A percentile compares a stretch with the other conserved stretches of the same genome.
Evolutionary conservation across 2,329 filamentous ascomycete species (phyloP).

Genomic region (Ophiocordyceps unilateralis): DNA sequence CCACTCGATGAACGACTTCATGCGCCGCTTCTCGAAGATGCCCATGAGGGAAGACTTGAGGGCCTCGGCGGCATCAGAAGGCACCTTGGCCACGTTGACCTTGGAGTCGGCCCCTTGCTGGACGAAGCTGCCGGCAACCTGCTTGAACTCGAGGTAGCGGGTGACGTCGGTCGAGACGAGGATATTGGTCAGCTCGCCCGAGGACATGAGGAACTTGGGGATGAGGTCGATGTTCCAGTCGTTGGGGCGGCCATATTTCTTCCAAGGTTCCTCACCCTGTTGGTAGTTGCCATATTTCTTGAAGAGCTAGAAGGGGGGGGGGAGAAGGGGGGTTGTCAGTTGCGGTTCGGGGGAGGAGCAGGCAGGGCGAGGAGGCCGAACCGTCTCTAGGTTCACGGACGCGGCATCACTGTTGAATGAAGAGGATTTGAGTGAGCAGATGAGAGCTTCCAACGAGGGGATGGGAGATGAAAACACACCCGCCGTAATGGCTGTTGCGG

Average conservation of each 20-base stretch:
- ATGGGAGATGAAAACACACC: slow-evolving; percentile 36
- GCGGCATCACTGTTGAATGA: slow-evolving; percentile 53
- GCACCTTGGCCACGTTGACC: slow-evolving; percentile 91
- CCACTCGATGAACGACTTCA: slow-evolving; percentile 95
- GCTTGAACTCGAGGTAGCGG: slow-evolving; percentile 80
- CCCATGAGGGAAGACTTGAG: slow-evolving; percentile 90
- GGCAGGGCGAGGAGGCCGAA: slow-evolving; percentile 18
- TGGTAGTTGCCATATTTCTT: slow-evolving; percentile 83
- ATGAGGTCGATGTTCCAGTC: slow-evolving; percentile 99
- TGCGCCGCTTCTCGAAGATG: slow-evolving; percentile 90
- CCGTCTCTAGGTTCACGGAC: slow-evolving; percentile 89
- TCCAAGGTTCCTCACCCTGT: slow-evolving; percentile 79
- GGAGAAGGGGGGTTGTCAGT: slow-evolving; percentile 4
- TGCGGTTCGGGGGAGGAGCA: slow-evolving; percentile 1
- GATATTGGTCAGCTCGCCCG: slow-evolving; percentile 96
- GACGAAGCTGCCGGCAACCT: slow-evolving; percentile 90
- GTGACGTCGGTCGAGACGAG: slow-evolving; percentile 90
- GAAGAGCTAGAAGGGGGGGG: slow-evolving; percentile 50
- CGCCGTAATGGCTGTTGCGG: slow-evolving; percentile 95
- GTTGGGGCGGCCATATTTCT: slow-evolving; percentile 89
- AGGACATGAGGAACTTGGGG: slow-evolving; percentile 96
- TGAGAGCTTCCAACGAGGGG: neutral
- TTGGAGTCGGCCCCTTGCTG: slow-evolving; percentile 72
- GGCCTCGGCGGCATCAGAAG: slow-evolving; percentile 80
- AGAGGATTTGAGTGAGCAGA: neutral